A percentile compares a stretch with the other conserved stretches of the same genome.
These are phyloP conservation scores for Cnidoscolus chayamansa DNA, from an alignment of 441 rosid genomes.

Conservation along the genomic window DNA sequence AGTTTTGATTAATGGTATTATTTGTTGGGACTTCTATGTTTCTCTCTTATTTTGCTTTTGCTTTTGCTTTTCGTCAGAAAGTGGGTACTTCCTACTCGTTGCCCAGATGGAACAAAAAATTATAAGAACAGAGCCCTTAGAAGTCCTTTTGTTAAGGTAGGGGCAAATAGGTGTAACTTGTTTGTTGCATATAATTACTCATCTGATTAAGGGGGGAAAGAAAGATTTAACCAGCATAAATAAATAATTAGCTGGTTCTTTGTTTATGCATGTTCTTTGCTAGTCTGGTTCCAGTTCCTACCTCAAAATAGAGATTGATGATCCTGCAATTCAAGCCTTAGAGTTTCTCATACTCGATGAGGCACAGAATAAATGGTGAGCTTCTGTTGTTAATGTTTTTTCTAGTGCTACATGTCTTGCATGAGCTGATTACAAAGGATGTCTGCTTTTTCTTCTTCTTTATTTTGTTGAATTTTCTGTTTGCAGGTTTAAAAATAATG, in stretches of 20 bases:
- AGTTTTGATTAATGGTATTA: slow-evolving; percentile 13
- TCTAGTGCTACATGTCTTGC: neutral
- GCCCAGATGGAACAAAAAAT: slow-evolving; percentile 74
- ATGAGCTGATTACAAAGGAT: neutral
- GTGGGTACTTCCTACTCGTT: slow-evolving; percentile 81
- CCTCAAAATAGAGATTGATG: slow-evolving; percentile 77
- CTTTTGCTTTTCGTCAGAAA: slow-evolving; percentile 40
- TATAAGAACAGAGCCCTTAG: slow-evolving; percentile 92
- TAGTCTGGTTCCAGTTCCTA: slow-evolving; percentile 67
- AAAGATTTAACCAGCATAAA: slow-evolving; percentile 16
- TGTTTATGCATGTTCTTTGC: slow-evolving; percentile 25
- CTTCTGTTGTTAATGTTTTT: slow-evolving; percentile 20
- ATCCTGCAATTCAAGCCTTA: slow-evolving; percentile 71
- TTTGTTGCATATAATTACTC: neutral
- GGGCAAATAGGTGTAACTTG: slow-evolving; percentile 22
- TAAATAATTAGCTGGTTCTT: slow-evolving; percentile 18
- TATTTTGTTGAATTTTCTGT: neutral
- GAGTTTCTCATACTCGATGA: slow-evolving; percentile 93
- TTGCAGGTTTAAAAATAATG: slow-evolving; percentile 48
- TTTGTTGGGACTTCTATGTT: slow-evolving; percentile 6
- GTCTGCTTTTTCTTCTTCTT: neutral
- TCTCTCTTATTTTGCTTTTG: slow-evolving; percentile 6
- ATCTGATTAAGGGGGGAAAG: neutral
- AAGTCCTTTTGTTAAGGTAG: slow-evolving; percentile 79
- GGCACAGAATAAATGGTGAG: slow-evolving; percentile 81